Evolutionary conservation across 164 flowering plant species (phyloP).

Genomic region (Malania oleifera): DNA sequence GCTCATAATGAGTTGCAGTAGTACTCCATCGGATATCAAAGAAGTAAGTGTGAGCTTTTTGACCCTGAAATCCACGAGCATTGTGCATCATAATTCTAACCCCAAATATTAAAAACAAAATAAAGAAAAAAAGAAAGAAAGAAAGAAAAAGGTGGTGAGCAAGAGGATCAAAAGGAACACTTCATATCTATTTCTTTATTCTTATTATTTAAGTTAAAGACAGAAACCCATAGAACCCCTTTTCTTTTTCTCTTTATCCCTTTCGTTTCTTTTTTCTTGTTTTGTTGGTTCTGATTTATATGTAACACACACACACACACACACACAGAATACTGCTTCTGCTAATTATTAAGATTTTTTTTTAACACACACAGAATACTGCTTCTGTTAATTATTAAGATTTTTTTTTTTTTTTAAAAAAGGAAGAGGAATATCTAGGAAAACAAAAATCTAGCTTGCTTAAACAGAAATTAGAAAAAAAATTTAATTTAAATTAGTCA

Average conservation of each 20-base stretch:
- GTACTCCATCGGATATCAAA: conserved; percentile 77
- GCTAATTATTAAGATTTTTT: background rate
- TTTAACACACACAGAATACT: background rate
- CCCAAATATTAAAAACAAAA: conserved; percentile 9
- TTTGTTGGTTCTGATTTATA: too few relatives aligned
- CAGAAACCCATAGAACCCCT: conserved; percentile 8
- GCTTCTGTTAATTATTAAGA: background rate
- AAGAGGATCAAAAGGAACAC: conserved; percentile 4
- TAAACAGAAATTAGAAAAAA: too few relatives aligned
- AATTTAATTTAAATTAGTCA: too few relatives aligned
- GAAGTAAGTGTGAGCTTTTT: conserved; percentile 63
- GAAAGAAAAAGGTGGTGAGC: conserved; percentile 4
- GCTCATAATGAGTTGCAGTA: conserved; percentile 85
- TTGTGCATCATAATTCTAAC: conserved; percentile 10
- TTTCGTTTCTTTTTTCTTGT: conserved; percentile 10
- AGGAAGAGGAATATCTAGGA: too few relatives aligned
- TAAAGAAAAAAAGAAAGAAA: conserved; percentile 10
- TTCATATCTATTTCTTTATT: conserved; percentile 11
- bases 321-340: too few relatives aligned
- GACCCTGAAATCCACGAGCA: conserved; percentile 50
- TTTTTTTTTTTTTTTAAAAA: too few relatives aligned
- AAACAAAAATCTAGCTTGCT: background rate
- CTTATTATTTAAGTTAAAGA: conserved; percentile 20
- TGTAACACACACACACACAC: too few relatives aligned
- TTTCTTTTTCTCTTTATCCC: conserved; percentile 21